Base-by-base conservation (phyloP, 345 rosid genomes). In the Eucalyptus sp. region DNA sequence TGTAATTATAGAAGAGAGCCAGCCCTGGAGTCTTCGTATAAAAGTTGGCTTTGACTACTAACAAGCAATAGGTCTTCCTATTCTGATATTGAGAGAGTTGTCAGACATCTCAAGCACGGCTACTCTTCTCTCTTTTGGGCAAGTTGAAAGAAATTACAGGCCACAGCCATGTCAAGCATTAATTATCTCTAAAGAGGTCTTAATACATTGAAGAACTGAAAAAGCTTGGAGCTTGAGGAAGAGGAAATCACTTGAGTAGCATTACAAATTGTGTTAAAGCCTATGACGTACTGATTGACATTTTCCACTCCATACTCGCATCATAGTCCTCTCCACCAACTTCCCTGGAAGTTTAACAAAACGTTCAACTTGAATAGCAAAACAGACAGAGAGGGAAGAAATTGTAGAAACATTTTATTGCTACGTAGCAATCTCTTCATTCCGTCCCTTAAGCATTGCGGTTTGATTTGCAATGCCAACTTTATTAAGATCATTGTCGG, bases 401-500 rank as follows among this genome's bases (percentile, higher is more conserved):
- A 9, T 17, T 15, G 29, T 50, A 48, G 16, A 51, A 11, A n/a
- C 51, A 10, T 86, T 31, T 48, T 31, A n/a, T 62, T 41, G 86
- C 90, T 89, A 93, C 89, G 91, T 89, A 96, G 99, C 99, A 91
- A 96, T 98, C 56, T 94, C 98, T 92, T 98, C 98, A 25, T 98
- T 98, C 91, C 96, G 98, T 79, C 98, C 97, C 95, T 97, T 98
- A 71, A 98, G 98, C 98, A 96, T 96, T 52, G 99, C 94, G 54
- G 99, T 98, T 92, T 96, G 99, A 91, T 98, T 98, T 90, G 98
- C 99, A 89, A 96, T 95, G 90, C 99, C 99, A 54, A 95, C 91
- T 92, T 96, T 95, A 86, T 89, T 89, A 76, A 98, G 93, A 92
- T 98, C 99, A 10, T 52, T 90, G 27, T 96, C 98, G 15, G 99